Evolutionary conservation across 306 rosid genomes (phyloP).

Genomic region (Comarum palustre): DNA sequence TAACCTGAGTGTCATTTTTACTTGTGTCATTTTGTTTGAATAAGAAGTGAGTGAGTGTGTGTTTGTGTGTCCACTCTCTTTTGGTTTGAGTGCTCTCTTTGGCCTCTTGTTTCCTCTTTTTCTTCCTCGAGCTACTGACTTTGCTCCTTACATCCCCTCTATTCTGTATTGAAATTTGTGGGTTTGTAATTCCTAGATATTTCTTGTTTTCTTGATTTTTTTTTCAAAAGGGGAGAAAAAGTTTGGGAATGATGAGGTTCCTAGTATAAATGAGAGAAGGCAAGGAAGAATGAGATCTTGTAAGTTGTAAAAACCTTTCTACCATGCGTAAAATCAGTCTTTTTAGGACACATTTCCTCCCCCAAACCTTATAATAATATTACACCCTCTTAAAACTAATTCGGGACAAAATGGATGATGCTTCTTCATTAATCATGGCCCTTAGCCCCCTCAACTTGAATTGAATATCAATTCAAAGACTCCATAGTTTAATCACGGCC

Average conservation of each 20-base stretch:
- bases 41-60: not conserved
- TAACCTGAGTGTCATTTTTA: too few species aligned
- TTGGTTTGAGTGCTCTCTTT: slow-evolving; percentile 57
- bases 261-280: slow-evolving; percentile 40
- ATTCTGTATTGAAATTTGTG: slow-evolving; percentile 58
- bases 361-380: slow-evolving; percentile 13
- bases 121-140: slow-evolving; percentile 95
- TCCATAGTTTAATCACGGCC: slow-evolving; percentile 24
- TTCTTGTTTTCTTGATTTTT: slow-evolving; percentile 39
- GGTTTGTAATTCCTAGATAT: slow-evolving; percentile 62
- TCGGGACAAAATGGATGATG: slow-evolving; percentile 43
- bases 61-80: slow-evolving; percentile 23
- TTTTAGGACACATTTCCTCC: slow-evolving; percentile 53
- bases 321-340: slow-evolving; percentile 57
- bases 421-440: slow-evolving; percentile 30
- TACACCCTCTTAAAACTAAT: not conserved
- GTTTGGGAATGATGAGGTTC: slow-evolving; percentile 68
- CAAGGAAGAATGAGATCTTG: slow-evolving; percentile 21
- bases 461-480: slow-evolving; percentile 11
- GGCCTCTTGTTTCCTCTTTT: slow-evolving; percentile 62
- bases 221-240: slow-evolving; percentile 38
- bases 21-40: not conserved
- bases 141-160: slow-evolving; percentile 49
- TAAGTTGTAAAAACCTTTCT: slow-evolving; percentile 20
- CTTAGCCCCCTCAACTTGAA: slow-evolving; percentile 15